phyloP scores from a whole-genome alignment of 345 rosid species.

The Toxicodendron radicans region DNA sequence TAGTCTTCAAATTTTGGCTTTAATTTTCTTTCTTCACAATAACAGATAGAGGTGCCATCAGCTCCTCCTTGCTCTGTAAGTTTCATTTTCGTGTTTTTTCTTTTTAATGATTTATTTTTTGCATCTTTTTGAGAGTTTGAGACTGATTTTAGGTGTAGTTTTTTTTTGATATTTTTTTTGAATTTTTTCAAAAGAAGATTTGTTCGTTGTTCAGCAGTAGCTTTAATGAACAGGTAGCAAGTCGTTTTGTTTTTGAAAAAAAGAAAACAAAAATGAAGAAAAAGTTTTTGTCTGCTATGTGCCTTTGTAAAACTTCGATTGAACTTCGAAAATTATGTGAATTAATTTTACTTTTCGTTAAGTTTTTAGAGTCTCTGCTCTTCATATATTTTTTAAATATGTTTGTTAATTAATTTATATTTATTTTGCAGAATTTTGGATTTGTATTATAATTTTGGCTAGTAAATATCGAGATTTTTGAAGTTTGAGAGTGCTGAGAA shows the following conservation, averaged over 20 bases:
- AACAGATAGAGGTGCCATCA: not conserved
- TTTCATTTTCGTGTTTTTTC: not conserved
- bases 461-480: not conserved
- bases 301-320: not conserved
- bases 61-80: not conserved
- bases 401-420: not conserved
- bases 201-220: not conserved
- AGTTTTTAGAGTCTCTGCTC: not conserved
- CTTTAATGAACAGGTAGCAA: not conserved
- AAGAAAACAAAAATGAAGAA: not conserved
- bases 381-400: not conserved
- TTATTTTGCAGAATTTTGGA: conserved; percentile 5
- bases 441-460: not conserved
- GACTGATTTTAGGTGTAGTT: not conserved
- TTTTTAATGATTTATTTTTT: not conserved
- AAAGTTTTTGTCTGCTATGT: not conserved
- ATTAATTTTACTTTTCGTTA: not conserved
- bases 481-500: conserved; percentile 10
- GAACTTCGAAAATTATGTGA: not conserved
- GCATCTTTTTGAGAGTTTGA: not conserved
- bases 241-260: not conserved
- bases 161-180: not conserved
- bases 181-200: not conserved
- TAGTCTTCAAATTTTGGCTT: not conserved
- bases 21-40: too few relatives aligned